These are phyloP conservation scores for Nicotiana obtusifolia DNA, from an alignment of 257 asterid species.

Conservation along the genomic window DNA sequence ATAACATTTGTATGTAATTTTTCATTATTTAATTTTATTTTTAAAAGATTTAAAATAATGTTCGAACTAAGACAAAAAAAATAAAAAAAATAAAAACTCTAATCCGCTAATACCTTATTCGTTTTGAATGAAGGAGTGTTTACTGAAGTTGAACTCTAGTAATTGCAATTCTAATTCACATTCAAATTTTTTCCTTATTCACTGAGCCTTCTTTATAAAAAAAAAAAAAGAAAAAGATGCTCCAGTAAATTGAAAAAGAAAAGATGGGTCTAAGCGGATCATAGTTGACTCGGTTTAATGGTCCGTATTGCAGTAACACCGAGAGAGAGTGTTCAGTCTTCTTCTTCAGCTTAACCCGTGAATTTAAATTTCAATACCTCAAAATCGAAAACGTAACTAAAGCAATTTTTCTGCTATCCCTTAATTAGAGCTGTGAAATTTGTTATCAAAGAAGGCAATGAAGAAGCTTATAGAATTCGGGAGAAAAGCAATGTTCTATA, in stretches of 20 bases:
- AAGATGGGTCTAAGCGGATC: background rate
- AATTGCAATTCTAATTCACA: too few species aligned
- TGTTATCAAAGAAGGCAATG: background rate
- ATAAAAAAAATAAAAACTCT: too few species aligned
- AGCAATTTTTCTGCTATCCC: background rate
- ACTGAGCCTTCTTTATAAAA: too few species aligned
- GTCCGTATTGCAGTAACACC: background rate
- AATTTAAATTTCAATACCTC: background rate
- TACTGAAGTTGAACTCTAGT: too few species aligned
- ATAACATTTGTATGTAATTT: too few species aligned
- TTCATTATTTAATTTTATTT: too few species aligned
- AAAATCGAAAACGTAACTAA: background rate
- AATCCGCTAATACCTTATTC: too few species aligned
- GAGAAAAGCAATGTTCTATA: slow-evolving; percentile 2
- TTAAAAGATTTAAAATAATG: too few species aligned
- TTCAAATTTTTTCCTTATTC: too few species aligned
- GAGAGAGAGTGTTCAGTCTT: background rate
- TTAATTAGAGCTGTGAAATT: background rate
- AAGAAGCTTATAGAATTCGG: slow-evolving; percentile 4
- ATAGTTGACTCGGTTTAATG: background rate
- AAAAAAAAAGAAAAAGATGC: too few species aligned
- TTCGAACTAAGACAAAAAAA: too few species aligned
- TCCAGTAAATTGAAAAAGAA: background rate
- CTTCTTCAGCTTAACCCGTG: background rate
- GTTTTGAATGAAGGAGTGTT: too few species aligned